Conservation (phyloP, 495 filamentous ascomycete genomes). For the Penicillium macrosclerotiorum region DNA sequence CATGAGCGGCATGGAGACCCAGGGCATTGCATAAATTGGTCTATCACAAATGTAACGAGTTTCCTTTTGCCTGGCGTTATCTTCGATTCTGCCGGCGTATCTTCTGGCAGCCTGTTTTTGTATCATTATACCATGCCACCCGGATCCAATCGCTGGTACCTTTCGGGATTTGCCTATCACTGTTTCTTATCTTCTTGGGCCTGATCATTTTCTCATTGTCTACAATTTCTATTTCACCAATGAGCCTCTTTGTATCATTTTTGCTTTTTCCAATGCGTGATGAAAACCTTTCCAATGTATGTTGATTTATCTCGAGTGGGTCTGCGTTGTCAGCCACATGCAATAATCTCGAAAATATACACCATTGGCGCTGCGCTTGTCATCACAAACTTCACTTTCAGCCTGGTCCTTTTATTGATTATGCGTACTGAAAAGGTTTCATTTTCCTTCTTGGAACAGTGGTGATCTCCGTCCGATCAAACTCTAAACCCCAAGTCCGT, state of each 20-base stretch:
- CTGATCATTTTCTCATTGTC: neutral
- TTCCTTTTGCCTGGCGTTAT: constrained; percentile 14
- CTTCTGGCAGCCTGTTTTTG: constrained; percentile 17
- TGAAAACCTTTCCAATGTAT: neutral
- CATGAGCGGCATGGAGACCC: constrained; percentile 40
- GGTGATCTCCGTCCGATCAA: no score
- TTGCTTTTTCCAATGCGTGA: neutral
- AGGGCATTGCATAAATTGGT: constrained; percentile 38
- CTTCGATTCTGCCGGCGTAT: constrained; percentile 14
- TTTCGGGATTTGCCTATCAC: constrained; percentile 11
- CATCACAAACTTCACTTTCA: no score
- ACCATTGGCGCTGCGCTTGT: no score
- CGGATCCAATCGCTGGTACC: constrained; percentile 22
- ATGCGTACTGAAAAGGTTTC: no score
- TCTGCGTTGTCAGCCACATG: no score
- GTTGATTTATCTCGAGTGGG: neutral
- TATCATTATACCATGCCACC: constrained; percentile 36
- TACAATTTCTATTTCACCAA: constrained; percentile 11
- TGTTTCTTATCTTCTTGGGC: constrained; percentile 4
- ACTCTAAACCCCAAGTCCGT: no score
- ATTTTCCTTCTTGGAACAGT: no score
- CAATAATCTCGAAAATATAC: neutral
- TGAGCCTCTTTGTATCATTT: constrained; percentile 3
- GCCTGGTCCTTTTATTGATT: no score
- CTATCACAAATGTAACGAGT: neutral